phyloP scores from a whole-genome alignment of 495 filamentous ascomycete species.

The Penicillium paradoxum region DNA sequence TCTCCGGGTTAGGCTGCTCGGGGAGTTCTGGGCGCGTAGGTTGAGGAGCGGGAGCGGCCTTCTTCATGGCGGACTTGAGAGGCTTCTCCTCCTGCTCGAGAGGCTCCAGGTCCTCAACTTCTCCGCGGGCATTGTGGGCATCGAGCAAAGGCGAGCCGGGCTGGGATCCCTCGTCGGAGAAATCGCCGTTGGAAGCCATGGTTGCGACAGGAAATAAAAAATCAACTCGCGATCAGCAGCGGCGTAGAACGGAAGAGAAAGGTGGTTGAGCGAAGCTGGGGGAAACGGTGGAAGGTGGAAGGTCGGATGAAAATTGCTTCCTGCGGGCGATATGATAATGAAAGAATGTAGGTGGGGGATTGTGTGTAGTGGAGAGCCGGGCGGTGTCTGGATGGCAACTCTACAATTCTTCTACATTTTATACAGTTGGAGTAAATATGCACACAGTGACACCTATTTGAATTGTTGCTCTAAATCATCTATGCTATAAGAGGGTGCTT shows the following conservation, averaged over 20 bases:
- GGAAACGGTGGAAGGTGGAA: conserved; percentile 18
- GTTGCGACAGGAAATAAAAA: conserved; percentile 31
- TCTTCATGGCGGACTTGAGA: conserved; percentile 64
- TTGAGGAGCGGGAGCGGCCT: conserved; percentile 45
- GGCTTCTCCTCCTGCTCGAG: conserved; percentile 48
- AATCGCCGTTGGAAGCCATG: conserved; percentile 62
- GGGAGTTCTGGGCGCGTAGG: conserved; percentile 61
- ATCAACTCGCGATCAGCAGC: conserved; percentile 18
- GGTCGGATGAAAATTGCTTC: conserved; percentile 40
- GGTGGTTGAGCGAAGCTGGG: conserved; percentile 14
- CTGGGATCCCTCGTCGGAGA: conserved; percentile 56
- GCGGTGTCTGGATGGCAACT: conserved; percentile 28
- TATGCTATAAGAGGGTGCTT: not conserved
- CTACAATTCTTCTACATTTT: not conserved
- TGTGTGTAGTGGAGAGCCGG: conserved; percentile 47
- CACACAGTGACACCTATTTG: not conserved
- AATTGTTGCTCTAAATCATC: not conserved
- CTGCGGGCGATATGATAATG: conserved; percentile 41
- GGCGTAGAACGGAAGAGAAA: conserved; percentile 10
- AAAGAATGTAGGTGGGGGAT: conserved; percentile 30
- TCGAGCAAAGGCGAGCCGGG: conserved; percentile 56
- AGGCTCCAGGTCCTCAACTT: conserved; percentile 49
- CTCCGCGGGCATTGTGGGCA: conserved; percentile 47
- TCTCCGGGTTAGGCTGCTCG: conserved; percentile 82
- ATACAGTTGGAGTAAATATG: not conserved